Evolutionary conservation across 1,284 basidiomycete genomes (phyloP).

Genomic region (Fistulina hepatica): DNA sequence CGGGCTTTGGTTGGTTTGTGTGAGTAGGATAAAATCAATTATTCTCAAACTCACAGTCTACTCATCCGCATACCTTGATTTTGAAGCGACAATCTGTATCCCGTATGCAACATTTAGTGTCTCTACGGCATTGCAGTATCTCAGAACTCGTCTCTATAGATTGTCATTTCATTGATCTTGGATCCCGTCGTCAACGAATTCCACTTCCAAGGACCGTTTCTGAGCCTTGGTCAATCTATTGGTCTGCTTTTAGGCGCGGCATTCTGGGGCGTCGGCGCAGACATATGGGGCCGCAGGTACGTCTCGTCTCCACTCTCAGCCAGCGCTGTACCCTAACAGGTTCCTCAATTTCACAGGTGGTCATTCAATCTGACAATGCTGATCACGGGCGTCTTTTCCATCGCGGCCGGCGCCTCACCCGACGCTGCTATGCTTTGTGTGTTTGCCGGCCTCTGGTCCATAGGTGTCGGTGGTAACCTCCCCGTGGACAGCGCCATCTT

Average conservation of each 20-base stretch:
- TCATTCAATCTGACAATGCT: conserved; percentile 64
- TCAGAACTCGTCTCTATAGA: too few species aligned
- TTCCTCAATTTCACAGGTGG: conserved; percentile 30
- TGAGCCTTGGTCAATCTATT: conserved; percentile 44
- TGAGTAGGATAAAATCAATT: too few species aligned
- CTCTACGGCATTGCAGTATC: not conserved
- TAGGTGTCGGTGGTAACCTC: conserved; percentile 47
- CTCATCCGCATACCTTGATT: not conserved
- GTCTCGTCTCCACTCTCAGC: conserved; percentile 47
- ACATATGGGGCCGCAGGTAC: conserved; percentile 51
- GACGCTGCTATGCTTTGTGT: conserved; percentile 43
- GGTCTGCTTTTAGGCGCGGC: conserved; percentile 58
- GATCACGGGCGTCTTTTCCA: conserved; percentile 58
- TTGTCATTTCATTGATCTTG: conserved; percentile 46
- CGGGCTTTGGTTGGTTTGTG: too few species aligned
- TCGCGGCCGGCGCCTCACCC: conserved; percentile 49
- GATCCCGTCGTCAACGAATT: conserved; percentile 48
- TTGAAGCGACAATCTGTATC: conserved; percentile 37
- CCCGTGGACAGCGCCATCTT: conserved; percentile 61
- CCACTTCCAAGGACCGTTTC: conserved; percentile 37
- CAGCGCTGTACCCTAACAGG: conserved; percentile 27
- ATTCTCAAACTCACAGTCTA: too few species aligned
- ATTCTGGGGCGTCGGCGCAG: conserved; percentile 41
- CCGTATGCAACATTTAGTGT: conserved; percentile 21
- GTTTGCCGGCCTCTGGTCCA: conserved; percentile 43